These are phyloP conservation scores for Eucalyptus tenuipes DNA, from an alignment of 345 rosid species.

Conservation along the genomic window DNA sequence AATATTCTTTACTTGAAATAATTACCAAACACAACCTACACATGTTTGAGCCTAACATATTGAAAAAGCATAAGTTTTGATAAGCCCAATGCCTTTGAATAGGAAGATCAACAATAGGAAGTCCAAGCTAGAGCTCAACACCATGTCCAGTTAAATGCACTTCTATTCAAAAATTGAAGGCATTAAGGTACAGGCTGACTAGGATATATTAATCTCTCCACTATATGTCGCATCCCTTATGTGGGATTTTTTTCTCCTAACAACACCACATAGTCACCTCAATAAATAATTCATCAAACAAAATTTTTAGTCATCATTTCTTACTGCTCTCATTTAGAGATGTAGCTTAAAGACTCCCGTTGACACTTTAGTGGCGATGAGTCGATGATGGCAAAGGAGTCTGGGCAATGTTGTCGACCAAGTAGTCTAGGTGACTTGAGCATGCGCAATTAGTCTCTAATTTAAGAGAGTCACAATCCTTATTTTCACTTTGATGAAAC, in stretches of 20 bases:
- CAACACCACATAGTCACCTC: neutral
- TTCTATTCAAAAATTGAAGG: neutral
- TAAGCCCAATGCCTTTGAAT: neutral
- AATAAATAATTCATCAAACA: neutral
- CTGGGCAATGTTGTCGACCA: neutral
- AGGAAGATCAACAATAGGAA: neutral
- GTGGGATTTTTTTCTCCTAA: neutral
- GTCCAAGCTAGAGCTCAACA: neutral
- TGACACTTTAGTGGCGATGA: neutral
- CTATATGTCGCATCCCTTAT: neutral
- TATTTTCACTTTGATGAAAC: neutral
- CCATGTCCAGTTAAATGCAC: neutral
- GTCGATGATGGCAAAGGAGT: neutral
- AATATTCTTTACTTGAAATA: neutral
- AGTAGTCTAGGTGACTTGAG: neutral
- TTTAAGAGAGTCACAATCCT: neutral
- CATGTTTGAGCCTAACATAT: neutral
- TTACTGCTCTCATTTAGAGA: neutral
- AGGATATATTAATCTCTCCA: neutral
- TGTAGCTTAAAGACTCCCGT: neutral
- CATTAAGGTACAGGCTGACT: neutral
- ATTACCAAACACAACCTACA: neutral
- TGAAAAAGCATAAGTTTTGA: neutral
- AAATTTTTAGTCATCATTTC: neutral
- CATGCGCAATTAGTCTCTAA: neutral